Evolutionary conservation across 2,329 filamentous ascomycete genomes (phyloP).

Genomic region (Colletotrichum abscissum): DNA sequence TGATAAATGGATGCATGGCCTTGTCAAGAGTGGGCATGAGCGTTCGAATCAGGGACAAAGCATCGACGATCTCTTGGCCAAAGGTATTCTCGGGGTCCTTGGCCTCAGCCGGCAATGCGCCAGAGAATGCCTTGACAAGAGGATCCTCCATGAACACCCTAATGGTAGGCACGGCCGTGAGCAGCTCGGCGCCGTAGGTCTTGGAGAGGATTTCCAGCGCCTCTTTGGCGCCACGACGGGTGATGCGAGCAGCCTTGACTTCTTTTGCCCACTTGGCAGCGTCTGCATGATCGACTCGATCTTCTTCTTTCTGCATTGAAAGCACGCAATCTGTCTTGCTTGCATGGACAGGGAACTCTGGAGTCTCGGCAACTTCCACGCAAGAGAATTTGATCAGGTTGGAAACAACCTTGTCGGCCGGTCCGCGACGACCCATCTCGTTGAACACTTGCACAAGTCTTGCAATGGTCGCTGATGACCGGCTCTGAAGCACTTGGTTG

Average conservation of each 20-base stretch:
- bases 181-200: constrained; percentile 81
- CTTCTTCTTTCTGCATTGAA: constrained; percentile 96
- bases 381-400: constrained; percentile 98
- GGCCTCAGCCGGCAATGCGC: constrained; percentile 78
- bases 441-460: constrained; percentile 89
- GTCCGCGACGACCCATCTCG: constrained; percentile 79
- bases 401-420: constrained; percentile 94
- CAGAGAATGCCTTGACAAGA: constrained; percentile 78
- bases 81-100: constrained; percentile 78
- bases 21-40: constrained; percentile 89
- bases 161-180: constrained; percentile 87
- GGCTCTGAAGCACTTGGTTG: constrained; percentile 86
- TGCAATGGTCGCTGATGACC: constrained; percentile 87
- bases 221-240: constrained; percentile 92
- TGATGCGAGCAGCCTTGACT: constrained; percentile 88
- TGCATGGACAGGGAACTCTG: constrained; percentile 90
- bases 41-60: constrained; percentile 90
- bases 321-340: constrained; percentile 83
- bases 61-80: constrained; percentile 94
- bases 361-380: constrained; percentile 96
- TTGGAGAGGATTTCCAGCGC: constrained; percentile 87
- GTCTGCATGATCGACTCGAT: constrained; percentile 91
- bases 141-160: constrained; percentile 84
- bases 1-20: constrained; percentile 81
- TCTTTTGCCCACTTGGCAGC: constrained; percentile 91